Percentiles rank a stretch among this genome's conserved stretches.
Conservation (phyloP, 179 eudicot species). For the Spinacia oleracea region DNA sequence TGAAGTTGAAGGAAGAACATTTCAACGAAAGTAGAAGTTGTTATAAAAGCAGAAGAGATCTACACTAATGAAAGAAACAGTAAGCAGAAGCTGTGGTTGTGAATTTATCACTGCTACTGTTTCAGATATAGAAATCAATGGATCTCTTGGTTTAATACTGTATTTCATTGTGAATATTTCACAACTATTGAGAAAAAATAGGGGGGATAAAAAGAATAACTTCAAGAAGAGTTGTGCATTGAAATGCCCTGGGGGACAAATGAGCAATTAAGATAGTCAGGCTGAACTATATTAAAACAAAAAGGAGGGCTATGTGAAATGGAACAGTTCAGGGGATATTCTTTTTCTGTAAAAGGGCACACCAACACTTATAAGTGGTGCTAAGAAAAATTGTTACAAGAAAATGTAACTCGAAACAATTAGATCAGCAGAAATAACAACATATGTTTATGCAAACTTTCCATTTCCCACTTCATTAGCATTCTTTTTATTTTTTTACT, state of each 20-base stretch:
- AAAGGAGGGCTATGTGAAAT: not conserved
- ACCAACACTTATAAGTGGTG: not conserved
- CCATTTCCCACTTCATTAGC: not conserved
- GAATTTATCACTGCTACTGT: not conserved
- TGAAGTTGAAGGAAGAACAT: not conserved
- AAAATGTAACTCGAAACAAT: not conserved
- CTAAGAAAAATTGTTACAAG: not conserved
- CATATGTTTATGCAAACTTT: not conserved
- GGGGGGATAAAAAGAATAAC: not conserved
- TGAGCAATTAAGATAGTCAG: not conserved
- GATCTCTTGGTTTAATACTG: not conserved
- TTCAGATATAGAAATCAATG: not conserved
- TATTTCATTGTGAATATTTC: not conserved
- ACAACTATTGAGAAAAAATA: not conserved
- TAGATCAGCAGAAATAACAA: not conserved
- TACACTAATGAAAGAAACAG: not conserved
- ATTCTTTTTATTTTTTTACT: not conserved
- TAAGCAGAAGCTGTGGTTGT: not conserved
- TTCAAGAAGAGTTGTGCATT: not conserved
- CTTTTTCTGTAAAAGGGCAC: not conserved
- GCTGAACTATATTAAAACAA: not conserved
- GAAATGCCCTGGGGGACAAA: not conserved
- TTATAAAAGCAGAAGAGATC: not conserved
- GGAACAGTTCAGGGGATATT: not conserved
- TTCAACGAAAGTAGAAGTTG: not conserved